Evolutionary conservation across 352 stramenopile species (phyloP).

Genomic region (Phytophthora crassamura): DNA sequence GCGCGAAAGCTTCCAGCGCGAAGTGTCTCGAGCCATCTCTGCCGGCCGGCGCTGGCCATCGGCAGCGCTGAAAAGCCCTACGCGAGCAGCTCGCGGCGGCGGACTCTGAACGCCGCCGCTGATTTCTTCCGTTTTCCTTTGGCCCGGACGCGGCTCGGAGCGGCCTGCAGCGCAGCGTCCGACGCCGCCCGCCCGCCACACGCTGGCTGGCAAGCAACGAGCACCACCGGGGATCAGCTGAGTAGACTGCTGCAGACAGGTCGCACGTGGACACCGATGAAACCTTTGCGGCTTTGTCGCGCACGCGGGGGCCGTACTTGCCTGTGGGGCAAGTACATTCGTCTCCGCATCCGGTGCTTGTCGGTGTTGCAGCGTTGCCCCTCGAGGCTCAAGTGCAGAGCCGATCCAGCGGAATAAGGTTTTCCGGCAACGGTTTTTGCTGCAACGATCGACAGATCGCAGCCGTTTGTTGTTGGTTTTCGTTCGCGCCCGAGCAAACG

Average conservation of each 20-base stretch:
- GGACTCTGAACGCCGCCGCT: slow-evolving; percentile 19
- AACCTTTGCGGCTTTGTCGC: too few relatives aligned
- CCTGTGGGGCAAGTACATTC: slow-evolving; percentile 11
- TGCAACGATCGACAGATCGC: slow-evolving; percentile 21
- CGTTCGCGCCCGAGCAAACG: slow-evolving; percentile 39
- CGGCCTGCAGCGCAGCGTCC: too few relatives aligned
- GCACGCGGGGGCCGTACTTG: too few relatives aligned
- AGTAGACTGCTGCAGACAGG: too few relatives aligned
- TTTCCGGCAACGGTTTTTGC: neutral
- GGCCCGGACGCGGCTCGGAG: slow-evolving; percentile 8
- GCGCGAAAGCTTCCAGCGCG: slow-evolving; percentile 13
- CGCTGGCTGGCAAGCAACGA: slow-evolving; percentile 1
- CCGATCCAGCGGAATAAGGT: slow-evolving; percentile 31
- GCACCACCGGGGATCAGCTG: neutral
- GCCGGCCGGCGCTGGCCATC: slow-evolving; percentile 1
- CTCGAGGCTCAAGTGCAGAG: slow-evolving; percentile 40
- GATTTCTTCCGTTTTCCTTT: slow-evolving; percentile 38
- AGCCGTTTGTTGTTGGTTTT: slow-evolving; percentile 24
- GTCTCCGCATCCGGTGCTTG: slow-evolving; percentile 11
- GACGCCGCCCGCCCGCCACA: neutral
- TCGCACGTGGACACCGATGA: too few relatives aligned
- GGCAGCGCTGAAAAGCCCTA: slow-evolving; percentile 15
- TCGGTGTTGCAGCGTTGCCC: slow-evolving; percentile 17
- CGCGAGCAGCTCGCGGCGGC: neutral
- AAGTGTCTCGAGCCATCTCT: neutral